phyloP scores from a whole-genome alignment of 371 early-diverging fungal genomes.

The Mucor sp. region DNA sequence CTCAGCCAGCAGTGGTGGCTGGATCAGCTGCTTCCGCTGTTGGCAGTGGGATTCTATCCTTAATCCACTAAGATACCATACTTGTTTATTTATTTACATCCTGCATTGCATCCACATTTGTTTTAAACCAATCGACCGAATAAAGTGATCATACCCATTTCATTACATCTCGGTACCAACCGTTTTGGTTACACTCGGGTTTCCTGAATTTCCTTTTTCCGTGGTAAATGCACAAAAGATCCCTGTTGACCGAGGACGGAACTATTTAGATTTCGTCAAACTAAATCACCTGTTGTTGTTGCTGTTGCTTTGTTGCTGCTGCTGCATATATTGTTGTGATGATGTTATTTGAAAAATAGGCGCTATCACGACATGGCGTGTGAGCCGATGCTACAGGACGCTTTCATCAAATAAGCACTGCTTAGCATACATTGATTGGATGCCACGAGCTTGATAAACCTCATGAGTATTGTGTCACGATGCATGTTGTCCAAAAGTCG shows the following conservation, averaged over 20 bases:
- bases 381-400: no score
- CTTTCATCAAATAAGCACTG: no score
- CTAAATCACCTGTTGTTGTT: neutral
- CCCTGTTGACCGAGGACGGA: neutral
- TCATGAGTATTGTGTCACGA: no score
- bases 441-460: no score
- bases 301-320: neutral
- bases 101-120: neutral
- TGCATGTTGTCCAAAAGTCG: no score
- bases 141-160: neutral
- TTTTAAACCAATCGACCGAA: neutral
- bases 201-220: neutral
- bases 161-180: neutral
- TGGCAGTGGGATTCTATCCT: neutral
- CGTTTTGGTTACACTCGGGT: neutral
- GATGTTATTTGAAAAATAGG: no score
- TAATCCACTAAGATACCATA: neutral
- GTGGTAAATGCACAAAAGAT: neutral
- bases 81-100: neutral
- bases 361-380: no score
- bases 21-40: neutral
- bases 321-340: no score
- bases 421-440: no score
- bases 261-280: neutral
- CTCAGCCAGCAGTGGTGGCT: slow-evolving; percentile 1